phyloP scores from a whole-genome alignment of 2,329 filamentous ascomycete species.

The Penicillium sp. region DNA sequence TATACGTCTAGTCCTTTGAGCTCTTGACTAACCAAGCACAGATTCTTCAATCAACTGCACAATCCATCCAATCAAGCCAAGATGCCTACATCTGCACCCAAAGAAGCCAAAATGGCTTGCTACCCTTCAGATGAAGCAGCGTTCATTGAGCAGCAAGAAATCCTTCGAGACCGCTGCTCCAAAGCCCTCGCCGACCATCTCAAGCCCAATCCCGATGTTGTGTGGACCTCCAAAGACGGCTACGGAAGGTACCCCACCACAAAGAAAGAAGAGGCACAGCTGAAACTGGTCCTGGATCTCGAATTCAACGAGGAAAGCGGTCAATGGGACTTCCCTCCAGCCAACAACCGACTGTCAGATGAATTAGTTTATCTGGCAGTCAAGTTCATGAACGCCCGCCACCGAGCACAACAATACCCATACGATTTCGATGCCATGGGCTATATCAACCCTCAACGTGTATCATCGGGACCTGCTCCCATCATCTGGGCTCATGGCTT shows the following conservation, averaged over 20 bases:
- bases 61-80: not conserved
- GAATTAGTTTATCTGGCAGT: conserved; percentile 20
- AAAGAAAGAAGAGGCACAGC: not conserved
- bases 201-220: not conserved
- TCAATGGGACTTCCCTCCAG: conserved; percentile 12
- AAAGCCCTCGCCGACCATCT: not conserved
- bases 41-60: not conserved
- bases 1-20: not conserved
- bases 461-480: conserved; percentile 16
- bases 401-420: conserved; percentile 10
- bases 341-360: conserved; percentile 18
- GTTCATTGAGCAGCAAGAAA: not conserved
- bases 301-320: not conserved
- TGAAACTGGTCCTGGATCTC: conserved; percentile 6
- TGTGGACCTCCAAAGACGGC: not conserved
- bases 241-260: not conserved
- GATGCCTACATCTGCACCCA: not conserved
- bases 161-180: not conserved
- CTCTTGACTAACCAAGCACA: not conserved
- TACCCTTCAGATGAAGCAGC: not conserved
- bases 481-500: conserved; percentile 22
- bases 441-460: conserved; percentile 15
- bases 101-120: conserved; percentile 2
- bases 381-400: conserved; percentile 7
- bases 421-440: conserved; percentile 19